Base-by-base conservation (phyloP, 2,329 filamentous ascomycete species). In the Trichoderma endophyticum region DNA sequence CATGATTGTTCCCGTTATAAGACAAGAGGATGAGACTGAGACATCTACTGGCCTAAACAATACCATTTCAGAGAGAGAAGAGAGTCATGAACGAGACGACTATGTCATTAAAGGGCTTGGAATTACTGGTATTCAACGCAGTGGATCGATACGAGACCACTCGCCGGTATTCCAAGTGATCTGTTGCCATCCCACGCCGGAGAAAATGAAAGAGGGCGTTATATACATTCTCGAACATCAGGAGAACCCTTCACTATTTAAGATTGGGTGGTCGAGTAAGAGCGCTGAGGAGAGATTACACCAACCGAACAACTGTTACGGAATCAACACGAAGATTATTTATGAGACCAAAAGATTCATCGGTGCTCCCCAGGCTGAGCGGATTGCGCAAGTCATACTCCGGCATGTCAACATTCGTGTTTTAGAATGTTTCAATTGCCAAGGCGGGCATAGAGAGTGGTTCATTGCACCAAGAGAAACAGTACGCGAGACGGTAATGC, bases 111-210 rank as follows among this genome's bases (percentile, higher is more conserved):
- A 60, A 32, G 65, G 34, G 14, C 54, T 68, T 32, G 65, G 65
- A 0, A 32, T 60, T 24, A 32, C 34, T 5, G 36, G 65, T 11
- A 24, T 48, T 12, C 65, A 68, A 12, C 65, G 65, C 26, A 59
- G 39, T 28, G 65, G 51, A 3, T 68, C 65, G 18, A n/a, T 68
- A 18, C 34, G 65, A 60, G 65, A 68, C n/a, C 65, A 68, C 54
- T 68, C 65, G 7, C 54, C 54, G 9, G 65, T 68, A 32, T 68
- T 68, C 34, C 65, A 60, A 48, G 26, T 59, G 4, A 68, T 68
- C 18, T 12, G 6, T 14, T 60, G 54, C 21, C 65, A 68, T 60
- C 65, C 65, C 4, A 68, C 34, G 0, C 15, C 18, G 1, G 34
- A 68, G 1, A 59, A 60, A 1, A 68, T 68, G 65, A 68, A 14